Conservation (phyloP, 2,329 filamentous ascomycete species). For the Tolypocladium paradoxum region DNA sequence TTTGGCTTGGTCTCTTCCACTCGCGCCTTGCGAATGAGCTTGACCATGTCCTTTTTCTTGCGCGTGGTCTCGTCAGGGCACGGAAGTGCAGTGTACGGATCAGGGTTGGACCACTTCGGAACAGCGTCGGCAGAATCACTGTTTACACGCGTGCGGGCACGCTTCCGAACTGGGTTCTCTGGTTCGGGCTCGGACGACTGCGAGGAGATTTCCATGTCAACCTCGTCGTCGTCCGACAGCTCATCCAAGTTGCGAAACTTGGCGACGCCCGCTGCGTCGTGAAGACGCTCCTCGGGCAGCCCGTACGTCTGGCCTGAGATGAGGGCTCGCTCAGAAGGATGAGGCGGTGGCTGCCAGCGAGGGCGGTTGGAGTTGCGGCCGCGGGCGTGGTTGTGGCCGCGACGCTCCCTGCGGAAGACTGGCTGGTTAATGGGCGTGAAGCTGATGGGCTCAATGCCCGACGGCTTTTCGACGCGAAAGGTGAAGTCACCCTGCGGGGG, state of each 20-base stretch:
- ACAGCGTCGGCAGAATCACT: conserved; percentile 28
- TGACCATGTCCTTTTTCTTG: conserved; percentile 80
- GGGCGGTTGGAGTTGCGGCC: conserved; percentile 14
- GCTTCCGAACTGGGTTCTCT: conserved; percentile 31
- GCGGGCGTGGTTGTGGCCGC: conserved; percentile 11
- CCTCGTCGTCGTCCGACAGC: conserved; percentile 52
- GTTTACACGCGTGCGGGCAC: conserved; percentile 15
- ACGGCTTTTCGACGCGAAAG: conserved; percentile 42
- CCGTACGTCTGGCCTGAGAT: conserved; percentile 31
- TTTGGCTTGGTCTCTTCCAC: conserved; percentile 43
- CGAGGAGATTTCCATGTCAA: conserved; percentile 52
- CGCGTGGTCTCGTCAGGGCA: conserved; percentile 61
- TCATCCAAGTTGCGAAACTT: conserved; percentile 47
- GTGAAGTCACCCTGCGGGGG: conserved; percentile 41
- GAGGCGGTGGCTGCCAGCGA: conserved; percentile 26
- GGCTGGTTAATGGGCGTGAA: conserved; percentile 10
- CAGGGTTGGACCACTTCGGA: conserved; percentile 91
- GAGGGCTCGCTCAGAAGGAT: conserved; percentile 38
- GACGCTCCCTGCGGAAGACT: conserved; percentile 13
- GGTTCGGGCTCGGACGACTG: conserved; percentile 13
- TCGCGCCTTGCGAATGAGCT: conserved; percentile 83
- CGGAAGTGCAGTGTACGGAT: conserved; percentile 82
- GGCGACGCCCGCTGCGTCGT: conserved; percentile 31
- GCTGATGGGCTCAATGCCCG: conserved; percentile 29
- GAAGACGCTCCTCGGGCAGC: conserved; percentile 34